phyloP scores from a whole-genome alignment of 179 eudicot genomes.

The Spinacia oleracea region DNA sequence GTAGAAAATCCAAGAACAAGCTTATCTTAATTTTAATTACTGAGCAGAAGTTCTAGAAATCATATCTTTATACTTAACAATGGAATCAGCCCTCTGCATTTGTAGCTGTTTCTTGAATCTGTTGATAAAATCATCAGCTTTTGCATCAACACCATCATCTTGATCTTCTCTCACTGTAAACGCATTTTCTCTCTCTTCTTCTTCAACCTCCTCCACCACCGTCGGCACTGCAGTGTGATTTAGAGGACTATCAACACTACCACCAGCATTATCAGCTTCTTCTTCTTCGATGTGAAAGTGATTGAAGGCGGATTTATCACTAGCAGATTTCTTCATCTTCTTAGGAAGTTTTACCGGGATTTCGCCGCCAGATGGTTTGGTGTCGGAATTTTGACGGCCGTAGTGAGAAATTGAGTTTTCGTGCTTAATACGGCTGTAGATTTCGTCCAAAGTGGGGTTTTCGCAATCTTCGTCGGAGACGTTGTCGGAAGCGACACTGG shows the following conservation, averaged over 20 bases:
- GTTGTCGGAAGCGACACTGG: no score
- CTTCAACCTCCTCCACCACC: not conserved
- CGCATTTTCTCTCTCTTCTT: constrained; percentile 31
- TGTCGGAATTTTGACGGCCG: constrained; percentile 57
- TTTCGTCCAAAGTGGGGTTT: constrained; percentile 46
- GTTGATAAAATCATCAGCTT: constrained; percentile 41
- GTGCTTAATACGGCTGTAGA: constrained; percentile 44
- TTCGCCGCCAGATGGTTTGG: constrained; percentile 48
- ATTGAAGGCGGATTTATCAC: constrained; percentile 43
- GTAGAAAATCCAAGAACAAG: not conserved
- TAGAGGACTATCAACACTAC: constrained; percentile 34
- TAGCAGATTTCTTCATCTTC: constrained; percentile 78
- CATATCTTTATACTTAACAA: constrained; percentile 28
- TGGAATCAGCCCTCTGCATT: constrained; percentile 34
- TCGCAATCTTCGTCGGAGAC: constrained; percentile 14
- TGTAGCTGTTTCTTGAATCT: constrained; percentile 28
- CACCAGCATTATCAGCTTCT: not conserved
- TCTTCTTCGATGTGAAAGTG: constrained; percentile 37
- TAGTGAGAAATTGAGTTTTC: constrained; percentile 18
- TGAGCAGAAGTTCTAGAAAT: constrained; percentile 24
- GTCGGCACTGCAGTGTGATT: not conserved
- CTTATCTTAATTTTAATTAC: constrained; percentile 18
- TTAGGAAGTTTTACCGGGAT: constrained; percentile 42
- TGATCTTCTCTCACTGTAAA: not conserved
- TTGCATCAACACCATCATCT: constrained; percentile 31